These are phyloP conservation scores for Starmerella cellae DNA, from an alignment of 805 yeast genomes.

Conservation along the genomic window DNA sequence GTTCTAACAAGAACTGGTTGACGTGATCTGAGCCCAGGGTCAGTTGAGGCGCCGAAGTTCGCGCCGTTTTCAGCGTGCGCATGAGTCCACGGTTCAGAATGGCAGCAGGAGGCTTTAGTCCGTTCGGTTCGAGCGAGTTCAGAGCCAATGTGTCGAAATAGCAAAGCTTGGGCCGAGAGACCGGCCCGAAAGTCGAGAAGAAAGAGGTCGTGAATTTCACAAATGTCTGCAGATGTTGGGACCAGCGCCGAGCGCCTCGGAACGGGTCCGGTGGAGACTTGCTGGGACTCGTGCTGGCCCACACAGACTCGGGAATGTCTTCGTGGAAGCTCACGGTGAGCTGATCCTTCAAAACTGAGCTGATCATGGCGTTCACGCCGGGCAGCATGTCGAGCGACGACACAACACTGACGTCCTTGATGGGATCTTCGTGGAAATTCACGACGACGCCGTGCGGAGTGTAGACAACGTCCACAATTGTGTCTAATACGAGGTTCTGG, in stretches of 20 bases:
- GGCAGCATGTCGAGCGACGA: slow-evolving; percentile 27
- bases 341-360: slow-evolving; percentile 17
- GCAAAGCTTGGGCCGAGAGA: neutral
- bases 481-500: slow-evolving; percentile 21
- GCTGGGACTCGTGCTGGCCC: slow-evolving; percentile 21
- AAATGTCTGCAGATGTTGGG: slow-evolving; percentile 11
- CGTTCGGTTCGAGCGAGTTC: slow-evolving; percentile 2
- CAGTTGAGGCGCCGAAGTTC: neutral
- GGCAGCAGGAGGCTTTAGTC: slow-evolving; percentile 8
- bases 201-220: slow-evolving; percentile 5
- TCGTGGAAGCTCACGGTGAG: slow-evolving; percentile 25
- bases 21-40: neutral
- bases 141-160: slow-evolving; percentile 17
- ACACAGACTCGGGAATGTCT: slow-evolving; percentile 27
- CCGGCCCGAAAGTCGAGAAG: slow-evolving; percentile 3
- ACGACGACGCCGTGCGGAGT: slow-evolving; percentile 25
- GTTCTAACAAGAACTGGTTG: neutral
- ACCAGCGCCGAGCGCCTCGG: slow-evolving; percentile 21
- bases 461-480: slow-evolving; percentile 25
- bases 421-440: slow-evolving; percentile 25
- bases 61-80: neutral
- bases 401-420: slow-evolving; percentile 21
- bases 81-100: slow-evolving; percentile 8
- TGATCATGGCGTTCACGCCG: slow-evolving; percentile 22
- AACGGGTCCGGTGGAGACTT: slow-evolving; percentile 19